Conservation (phyloP, 257 asterid genomes). For the Hygrophila difformis region DNA sequence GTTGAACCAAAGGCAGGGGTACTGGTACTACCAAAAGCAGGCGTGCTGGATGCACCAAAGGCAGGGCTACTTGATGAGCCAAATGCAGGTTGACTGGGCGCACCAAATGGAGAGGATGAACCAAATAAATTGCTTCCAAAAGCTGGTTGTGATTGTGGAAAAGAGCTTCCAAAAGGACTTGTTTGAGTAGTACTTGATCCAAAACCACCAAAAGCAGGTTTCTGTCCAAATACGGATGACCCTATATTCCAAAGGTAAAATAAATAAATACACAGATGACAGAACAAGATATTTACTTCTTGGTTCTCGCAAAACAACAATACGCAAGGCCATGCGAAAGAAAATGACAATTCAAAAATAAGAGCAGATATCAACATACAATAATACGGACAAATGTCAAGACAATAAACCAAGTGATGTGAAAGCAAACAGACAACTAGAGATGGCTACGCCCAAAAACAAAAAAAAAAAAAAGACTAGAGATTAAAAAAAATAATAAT, state of each 20-base stretch:
- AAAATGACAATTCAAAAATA: too few relatives aligned
- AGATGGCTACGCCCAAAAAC: too few relatives aligned
- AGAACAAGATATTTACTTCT: too few relatives aligned
- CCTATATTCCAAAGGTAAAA: constrained; percentile 20
- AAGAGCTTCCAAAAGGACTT: constrained; percentile 83
- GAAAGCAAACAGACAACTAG: too few relatives aligned
- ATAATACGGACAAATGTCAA: too few relatives aligned
- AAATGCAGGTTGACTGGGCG: constrained; percentile 76
- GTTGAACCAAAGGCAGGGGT: constrained; percentile 69
- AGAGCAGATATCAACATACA: too few relatives aligned
- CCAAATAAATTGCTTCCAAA: constrained; percentile 82
- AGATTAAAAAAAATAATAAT: too few relatives aligned
- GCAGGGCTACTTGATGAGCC: constrained; percentile 33
- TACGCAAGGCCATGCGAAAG: too few relatives aligned
- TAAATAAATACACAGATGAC: too few relatives aligned
- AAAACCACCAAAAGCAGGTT: constrained; percentile 85
- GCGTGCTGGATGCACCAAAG: constrained; percentile 10
- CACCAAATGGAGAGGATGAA: constrained; percentile 58
- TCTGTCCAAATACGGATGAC: constrained; percentile 71
- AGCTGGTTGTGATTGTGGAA: constrained; percentile 94
- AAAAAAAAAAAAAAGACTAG: too few relatives aligned
- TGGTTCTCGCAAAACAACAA: too few relatives aligned
- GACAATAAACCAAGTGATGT: too few relatives aligned
- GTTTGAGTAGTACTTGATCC: constrained; percentile 69
- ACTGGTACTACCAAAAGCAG: constrained; percentile 51